Evolutionary conservation across 306 rosid genomes (phyloP).

Genomic region (Pterocarpus macrocarpus): DNA sequence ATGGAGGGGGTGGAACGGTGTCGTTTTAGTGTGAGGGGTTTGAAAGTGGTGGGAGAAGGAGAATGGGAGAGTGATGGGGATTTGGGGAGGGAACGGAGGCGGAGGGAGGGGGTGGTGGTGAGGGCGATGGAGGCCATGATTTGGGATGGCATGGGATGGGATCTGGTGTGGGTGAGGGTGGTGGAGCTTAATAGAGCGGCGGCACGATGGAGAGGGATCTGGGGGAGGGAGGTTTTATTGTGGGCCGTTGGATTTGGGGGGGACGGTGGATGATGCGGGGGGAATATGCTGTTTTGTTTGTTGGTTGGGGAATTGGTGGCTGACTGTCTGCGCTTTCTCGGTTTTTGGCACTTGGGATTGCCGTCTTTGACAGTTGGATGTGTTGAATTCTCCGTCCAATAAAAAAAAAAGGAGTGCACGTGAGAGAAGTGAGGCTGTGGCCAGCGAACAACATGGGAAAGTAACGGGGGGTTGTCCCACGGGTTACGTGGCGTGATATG

Average conservation of each 20-base stretch:
- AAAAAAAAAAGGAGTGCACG: neutral
- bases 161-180: slow-evolving; percentile 32
- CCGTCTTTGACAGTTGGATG: slow-evolving; percentile 36
- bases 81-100: slow-evolving; percentile 54
- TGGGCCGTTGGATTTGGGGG: slow-evolving; percentile 56
- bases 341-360: slow-evolving; percentile 45
- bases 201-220: slow-evolving; percentile 1
- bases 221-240: slow-evolving; percentile 2
- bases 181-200: slow-evolving; percentile 22
- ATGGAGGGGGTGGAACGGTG: slow-evolving; percentile 19
- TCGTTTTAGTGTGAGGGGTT: neutral
- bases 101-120: slow-evolving; percentile 60
- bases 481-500: neutral
- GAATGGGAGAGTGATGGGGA: neutral
- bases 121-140: slow-evolving; percentile 83
- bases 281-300: slow-evolving; percentile 54
- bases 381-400: slow-evolving; percentile 51
- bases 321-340: neutral
- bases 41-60: neutral
- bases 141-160: slow-evolving; percentile 9
- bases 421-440: neutral
- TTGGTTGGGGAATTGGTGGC: slow-evolving; percentile 44
- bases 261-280: slow-evolving; percentile 45
- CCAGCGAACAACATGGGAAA: neutral
- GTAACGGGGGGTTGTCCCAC: neutral